A percentile compares a stretch with the other conserved stretches of the same genome.
These are phyloP conservation scores for Colletotrichum salicis DNA, from an alignment of 2,329 filamentous ascomycete species.

Conservation along the genomic window DNA sequence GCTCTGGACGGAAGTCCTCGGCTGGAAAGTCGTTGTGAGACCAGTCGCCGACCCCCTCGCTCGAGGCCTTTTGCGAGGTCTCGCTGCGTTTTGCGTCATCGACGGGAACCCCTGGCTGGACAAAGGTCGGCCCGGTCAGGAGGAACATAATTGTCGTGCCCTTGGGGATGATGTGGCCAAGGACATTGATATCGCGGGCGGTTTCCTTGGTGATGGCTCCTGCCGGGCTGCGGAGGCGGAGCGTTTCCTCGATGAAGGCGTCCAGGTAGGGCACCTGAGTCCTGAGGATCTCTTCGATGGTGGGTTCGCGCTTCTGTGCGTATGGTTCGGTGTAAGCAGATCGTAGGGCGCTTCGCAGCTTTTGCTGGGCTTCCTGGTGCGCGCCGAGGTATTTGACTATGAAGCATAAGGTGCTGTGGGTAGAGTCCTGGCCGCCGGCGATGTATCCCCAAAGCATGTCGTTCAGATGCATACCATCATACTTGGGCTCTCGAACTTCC, in stretches of 20 bases:
- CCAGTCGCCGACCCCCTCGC: slow-evolving; percentile 5
- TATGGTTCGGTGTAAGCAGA: slow-evolving; percentile 37
- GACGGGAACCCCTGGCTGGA: not conserved
- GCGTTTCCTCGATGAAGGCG: slow-evolving; percentile 44
- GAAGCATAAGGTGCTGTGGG: slow-evolving; percentile 39
- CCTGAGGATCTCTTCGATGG: slow-evolving; percentile 38
- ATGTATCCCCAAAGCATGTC: slow-evolving; percentile 38
- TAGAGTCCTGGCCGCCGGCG: slow-evolving; percentile 42
- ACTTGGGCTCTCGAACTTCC: not conserved
- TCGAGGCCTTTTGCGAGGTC: not conserved
- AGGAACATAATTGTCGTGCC: not conserved
- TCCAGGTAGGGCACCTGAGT: slow-evolving; percentile 43
- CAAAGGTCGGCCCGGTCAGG: not conserved
- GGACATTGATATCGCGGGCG: not conserved
- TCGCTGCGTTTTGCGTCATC: not conserved
- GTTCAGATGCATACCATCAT: not conserved
- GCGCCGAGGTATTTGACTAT: slow-evolving; percentile 41
- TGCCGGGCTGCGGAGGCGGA: slow-evolving; percentile 38
- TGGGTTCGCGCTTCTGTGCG: slow-evolving; percentile 38
- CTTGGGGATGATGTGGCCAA: not conserved
- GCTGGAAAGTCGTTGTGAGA: not conserved
- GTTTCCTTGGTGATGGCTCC: slow-evolving; percentile 6
- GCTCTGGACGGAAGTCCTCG: not conserved
- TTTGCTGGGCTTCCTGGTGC: slow-evolving; percentile 39
- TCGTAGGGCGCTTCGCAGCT: slow-evolving; percentile 41